Evolutionary conservation across 805 yeast species (phyloP), one percentile per base, ranked within the genome.

Genomic region (Komagataella ulmi): DNA sequence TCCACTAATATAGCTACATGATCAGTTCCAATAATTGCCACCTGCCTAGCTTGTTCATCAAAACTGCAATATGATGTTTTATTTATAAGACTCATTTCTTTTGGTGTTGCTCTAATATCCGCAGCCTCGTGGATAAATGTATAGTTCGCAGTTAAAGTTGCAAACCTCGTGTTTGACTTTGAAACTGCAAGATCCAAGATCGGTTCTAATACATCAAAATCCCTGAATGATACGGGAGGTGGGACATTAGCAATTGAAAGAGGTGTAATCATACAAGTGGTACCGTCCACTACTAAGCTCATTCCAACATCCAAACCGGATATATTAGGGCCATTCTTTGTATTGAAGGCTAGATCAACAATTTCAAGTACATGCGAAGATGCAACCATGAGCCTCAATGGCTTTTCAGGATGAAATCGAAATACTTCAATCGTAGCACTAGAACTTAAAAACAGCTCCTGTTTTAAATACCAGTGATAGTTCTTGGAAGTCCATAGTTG

Each of bases 401-500:
- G 88, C 62, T 87, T 85, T 62, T 90, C 98, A 1, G 95, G 91
- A 62, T 91, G 97, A 81, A 96, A 93, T 61, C 75, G 78, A 49
- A 77, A 69, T 59, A 74, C 81, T 4, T 56, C 17, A 21, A 77
- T 65, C 44, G 65, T 61, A 44, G 63, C 66, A 21, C 60, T 63
- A 2, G 53, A 54, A 36, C 59, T 56, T 7, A 71, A 63, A 52
- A 59, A 58, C 2, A 90, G 66, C 60, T 85, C 95, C 65, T 86
- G 95, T 61, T 93, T 93, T 58, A 90, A 73, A 65, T 86, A 89
- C 99, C 99, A 93, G 62, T 90, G 95, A 66, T 90, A 93, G 65
- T 93, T 93, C 62, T 87, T 89, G 3, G 86, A 74, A 1, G 95
- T 82, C 97, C 97, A 93, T 21, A 93, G 66, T 62, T 85, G 95